Evolutionary conservation across 129 eudicot species (phyloP), one percentile per base, ranked within the genome.

Genomic region (Flaveria trinervia): DNA sequence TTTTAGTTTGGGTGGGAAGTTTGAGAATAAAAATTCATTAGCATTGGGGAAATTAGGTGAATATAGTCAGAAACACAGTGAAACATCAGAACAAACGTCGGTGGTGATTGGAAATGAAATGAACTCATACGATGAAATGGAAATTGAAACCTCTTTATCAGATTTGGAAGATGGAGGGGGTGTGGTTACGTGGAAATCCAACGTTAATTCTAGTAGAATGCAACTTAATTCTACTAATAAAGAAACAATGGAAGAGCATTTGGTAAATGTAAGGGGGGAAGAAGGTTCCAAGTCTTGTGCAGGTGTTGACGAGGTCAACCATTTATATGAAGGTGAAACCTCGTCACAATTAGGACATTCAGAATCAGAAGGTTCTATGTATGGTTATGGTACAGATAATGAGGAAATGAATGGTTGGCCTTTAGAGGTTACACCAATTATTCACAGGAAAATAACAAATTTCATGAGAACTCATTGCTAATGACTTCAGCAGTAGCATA

Each of bases 351-450:
- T 75, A 85, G 96, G 84, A 50, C 92, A 84, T 75, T 93, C 97
- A 25, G 90, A 93, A 73, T 89, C 93, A 46, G 98, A 91, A 80
- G 97, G 90, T 64, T 91, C 98, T 2, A 87, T 87, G 92, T 91
- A 80, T 78, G 97, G 92, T 28, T 81, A 77, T 72, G 91, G 83
- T 66, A 79, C 90, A 28, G 96, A 87, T 82, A 85, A 75, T 49
- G 97, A 85, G 73, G 80, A 84, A 77, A 81, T 51, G 69, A 46
- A 30, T 56, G 68, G 65, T 82, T 54, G 10, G 68, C 84, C 64
- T 28, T 61, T 65, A 26, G 33, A 67, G 78, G 83, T 60, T 75
- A 84, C 20, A 10, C 10, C 13, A 57, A 9, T 54, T 33, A 80
- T 65, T 43, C 67, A 13, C 70, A 43, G 7, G 85, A 82, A 64